Evolutionary conservation across 176 grass and related monocot genomes (phyloP), one percentile per base, ranked within the genome.

Genomic region (Eragrostis curvula): DNA sequence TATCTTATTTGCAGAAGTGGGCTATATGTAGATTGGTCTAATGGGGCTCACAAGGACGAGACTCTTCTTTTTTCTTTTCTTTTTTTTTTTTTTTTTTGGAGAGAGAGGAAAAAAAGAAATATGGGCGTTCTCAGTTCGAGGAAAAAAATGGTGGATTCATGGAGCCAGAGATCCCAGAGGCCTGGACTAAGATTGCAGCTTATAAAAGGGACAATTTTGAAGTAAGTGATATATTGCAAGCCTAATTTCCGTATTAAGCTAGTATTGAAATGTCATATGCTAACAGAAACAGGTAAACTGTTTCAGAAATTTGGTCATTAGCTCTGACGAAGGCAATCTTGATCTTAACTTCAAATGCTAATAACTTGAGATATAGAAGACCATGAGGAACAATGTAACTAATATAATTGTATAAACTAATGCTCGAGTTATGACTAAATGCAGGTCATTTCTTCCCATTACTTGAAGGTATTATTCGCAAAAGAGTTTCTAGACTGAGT

Each of bases 271-370:
- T 51, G 24, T 0, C 9, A 28, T 72, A 50, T 48, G 24, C 30
- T 50, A 69, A 70, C 15, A 27, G 51, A 79, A 79, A 48, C 24
- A 61, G 12, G 47, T 57, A 61, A 57, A 45, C 47, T 71, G 66
- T 69, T 70, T 58, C n/a, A 18, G 20, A 78, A 63, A 21, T 42
- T 42, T 66, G 20, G 7, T 23, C 51, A 66, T 78, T 45, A 14
- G 43, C 10, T 75, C 21, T 25, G 21, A 28, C 5, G 3, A 61
- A 60, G 13, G 32, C 30, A 66, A 66, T 15, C 63, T 16, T 66
- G 18, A 8, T 66, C 68, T 14, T 71, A 49, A 3, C 13, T 29
- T 46, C 42, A 24, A 36, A 12, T 76, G 73, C 14, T 20, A 51
- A 7, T 40, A 32, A 45, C 3, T 36, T 36, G 28, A 51, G 18